Conservation (phyloP, 441 rosid species). For the Croton setiger region DNA sequence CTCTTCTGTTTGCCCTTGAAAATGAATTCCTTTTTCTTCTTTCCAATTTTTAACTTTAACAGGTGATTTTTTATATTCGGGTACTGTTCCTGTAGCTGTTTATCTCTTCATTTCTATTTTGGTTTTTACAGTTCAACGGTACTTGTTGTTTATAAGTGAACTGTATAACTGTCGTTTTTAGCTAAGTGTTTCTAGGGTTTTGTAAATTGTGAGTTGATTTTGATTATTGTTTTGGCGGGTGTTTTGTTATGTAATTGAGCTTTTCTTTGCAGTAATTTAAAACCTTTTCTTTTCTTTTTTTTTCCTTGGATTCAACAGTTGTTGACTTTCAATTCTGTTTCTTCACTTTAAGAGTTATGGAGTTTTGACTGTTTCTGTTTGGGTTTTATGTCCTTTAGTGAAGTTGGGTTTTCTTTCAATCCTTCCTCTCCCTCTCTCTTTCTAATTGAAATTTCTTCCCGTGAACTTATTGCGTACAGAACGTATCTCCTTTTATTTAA, state of each 20-base stretch:
- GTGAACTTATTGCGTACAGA: not conserved
- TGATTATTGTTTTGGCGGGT: not conserved
- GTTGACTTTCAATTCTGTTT: conserved; percentile 35
- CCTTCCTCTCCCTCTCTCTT: conserved; percentile 8
- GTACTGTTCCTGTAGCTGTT: conserved; percentile 10
- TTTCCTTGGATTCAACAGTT: conserved; percentile 21
- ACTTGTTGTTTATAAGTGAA: conserved; percentile 21
- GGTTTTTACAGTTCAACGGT: conserved; percentile 19
- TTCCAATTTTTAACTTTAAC: not conserved
- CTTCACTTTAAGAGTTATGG: conserved; percentile 21
- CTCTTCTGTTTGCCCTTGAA: conserved; percentile 5
- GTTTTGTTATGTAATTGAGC: conserved; percentile 22
- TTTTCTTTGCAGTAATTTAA: conserved; percentile 13
- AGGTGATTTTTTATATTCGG: conserved; percentile 2
- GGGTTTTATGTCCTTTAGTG: conserved; percentile 10
- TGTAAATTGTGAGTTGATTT: conserved; percentile 14
- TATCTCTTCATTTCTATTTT: conserved; percentile 11
- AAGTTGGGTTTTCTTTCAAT: not conserved
- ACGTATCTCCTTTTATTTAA: not conserved
- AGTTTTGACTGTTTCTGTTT: conserved; percentile 16
- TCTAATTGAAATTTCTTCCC: not conserved
- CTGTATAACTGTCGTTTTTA: conserved; percentile 29
- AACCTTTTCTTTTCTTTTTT: not conserved
- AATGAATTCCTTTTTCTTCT: conserved; percentile 20
- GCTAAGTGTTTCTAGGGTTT: conserved; percentile 33